Evolutionary conservation across 495 filamentous ascomycete genomes (phyloP).

Genomic region (Astrothelium subdiscretum): DNA sequence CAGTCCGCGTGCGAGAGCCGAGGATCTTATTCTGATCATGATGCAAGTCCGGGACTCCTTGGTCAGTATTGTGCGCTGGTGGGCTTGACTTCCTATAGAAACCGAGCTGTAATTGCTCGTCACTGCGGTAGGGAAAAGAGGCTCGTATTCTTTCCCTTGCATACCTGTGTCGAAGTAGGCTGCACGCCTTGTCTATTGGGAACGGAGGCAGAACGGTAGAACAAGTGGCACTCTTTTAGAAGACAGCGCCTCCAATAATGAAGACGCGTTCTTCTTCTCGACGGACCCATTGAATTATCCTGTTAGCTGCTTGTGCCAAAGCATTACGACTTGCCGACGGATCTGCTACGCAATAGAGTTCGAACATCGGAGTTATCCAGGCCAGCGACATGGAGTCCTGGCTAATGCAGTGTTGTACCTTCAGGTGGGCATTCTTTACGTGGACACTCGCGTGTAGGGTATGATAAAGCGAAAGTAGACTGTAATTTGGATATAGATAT

Average conservation of each 20-base stretch:
- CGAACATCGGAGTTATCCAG: constrained; percentile 83
- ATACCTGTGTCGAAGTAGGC: no score
- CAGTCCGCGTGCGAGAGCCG: no score
- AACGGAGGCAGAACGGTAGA: no score
- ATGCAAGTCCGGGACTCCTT: no score
- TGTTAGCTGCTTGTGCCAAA: constrained; percentile 74
- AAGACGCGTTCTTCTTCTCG: constrained; percentile 87
- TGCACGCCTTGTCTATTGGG: no score
- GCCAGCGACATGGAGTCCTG: constrained; percentile 67
- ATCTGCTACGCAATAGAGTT: constrained; percentile 88
- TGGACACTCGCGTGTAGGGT: constrained; percentile 74
- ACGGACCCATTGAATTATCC: constrained; percentile 78
- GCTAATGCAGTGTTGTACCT: constrained; percentile 68
- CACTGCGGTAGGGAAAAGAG: no score
- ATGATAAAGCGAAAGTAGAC: constrained; percentile 74
- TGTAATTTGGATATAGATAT: constrained; percentile 19
- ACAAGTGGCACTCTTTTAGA: no score
- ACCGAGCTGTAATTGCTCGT: no score
- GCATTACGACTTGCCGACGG: constrained; percentile 62
- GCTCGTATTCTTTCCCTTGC: no score
- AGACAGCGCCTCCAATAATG: constrained; percentile 83
- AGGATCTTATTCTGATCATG: no score
- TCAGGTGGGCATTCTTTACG: constrained; percentile 67
- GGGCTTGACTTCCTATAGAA: no score
- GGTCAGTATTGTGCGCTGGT: no score